These are phyloP conservation scores for Aegle marmelos DNA, from an alignment of 345 rosid genomes.

Conservation along the genomic window DNA sequence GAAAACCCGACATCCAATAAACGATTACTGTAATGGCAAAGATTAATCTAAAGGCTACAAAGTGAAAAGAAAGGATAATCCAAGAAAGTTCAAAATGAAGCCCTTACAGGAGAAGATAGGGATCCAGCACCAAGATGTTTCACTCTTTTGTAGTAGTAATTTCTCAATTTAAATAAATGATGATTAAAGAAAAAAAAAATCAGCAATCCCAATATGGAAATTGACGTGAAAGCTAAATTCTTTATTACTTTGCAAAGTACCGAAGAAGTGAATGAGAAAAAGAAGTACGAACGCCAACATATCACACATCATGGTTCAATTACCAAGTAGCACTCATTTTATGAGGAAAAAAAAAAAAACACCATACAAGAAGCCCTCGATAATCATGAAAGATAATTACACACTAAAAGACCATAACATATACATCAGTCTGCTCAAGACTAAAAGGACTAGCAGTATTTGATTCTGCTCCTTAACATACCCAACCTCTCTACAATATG, in stretches of 20 bases:
- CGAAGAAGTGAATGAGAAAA: not conserved
- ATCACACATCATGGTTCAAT: not conserved
- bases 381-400: not conserved
- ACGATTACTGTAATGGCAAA: not conserved
- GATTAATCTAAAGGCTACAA: too few relatives aligned
- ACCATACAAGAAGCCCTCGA: not conserved
- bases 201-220: not conserved
- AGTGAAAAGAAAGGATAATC: too few relatives aligned
- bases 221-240: not conserved
- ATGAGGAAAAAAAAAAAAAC: not conserved
- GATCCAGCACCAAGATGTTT: not conserved
- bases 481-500: slow-evolving; percentile 18
- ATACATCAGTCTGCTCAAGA: slow-evolving; percentile 1
- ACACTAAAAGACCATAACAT: not conserved
- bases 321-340: not conserved
- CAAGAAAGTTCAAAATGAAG: too few relatives aligned
- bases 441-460: not conserved
- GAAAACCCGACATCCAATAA: not conserved
- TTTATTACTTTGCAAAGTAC: not conserved
- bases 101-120: not conserved
- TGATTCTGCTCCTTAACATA: slow-evolving; percentile 4
- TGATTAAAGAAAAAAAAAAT: not conserved
- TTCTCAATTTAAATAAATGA: not conserved
- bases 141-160: not conserved
- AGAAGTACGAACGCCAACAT: not conserved